These are phyloP conservation scores for Apiosordaria backusii DNA, from an alignment of 495 filamentous ascomycete genomes.

Conservation along the genomic window DNA sequence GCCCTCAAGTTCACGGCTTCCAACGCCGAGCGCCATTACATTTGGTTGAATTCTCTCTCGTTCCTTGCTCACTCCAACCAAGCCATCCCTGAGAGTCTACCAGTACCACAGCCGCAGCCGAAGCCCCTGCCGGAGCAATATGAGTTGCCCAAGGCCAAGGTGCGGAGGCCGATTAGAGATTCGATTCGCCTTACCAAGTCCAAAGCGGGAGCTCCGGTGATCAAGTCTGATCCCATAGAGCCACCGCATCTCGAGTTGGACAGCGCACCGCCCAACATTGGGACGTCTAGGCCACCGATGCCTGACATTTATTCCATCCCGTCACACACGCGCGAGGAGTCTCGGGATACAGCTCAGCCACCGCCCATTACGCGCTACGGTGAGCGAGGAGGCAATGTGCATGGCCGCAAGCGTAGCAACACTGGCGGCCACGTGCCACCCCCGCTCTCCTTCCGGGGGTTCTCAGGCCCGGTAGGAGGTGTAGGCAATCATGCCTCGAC, in stretches of 20 bases:
- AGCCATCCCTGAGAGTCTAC: constrained; percentile 64
- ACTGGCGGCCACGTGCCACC: constrained; percentile 68
- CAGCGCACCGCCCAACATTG: constrained; percentile 28
- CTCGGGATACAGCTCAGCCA: constrained; percentile 61
- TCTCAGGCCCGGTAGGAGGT: constrained; percentile 59
- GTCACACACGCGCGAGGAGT: constrained; percentile 39
- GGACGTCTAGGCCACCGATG: constrained; percentile 27
- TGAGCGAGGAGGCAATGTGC: constrained; percentile 43
- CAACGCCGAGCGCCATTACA: constrained; percentile 80
- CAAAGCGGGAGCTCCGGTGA: constrained; percentile 47
- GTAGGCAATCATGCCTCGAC: constrained; percentile 39
- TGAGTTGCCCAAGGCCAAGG: constrained; percentile 43
- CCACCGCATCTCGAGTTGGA: constrained; percentile 24
- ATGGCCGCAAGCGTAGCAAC: constrained; percentile 80
- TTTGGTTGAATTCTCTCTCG: constrained; percentile 91
- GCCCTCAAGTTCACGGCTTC: constrained; percentile 93
- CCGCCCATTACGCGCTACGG: constrained; percentile 77
- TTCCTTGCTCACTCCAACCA: constrained; percentile 86
- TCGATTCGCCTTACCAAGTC: constrained; percentile 88
- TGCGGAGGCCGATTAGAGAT: constrained; percentile 67
- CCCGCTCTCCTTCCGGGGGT: constrained; percentile 65
- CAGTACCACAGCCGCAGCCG: constrained; percentile 53
- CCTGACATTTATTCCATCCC: constrained; percentile 23
- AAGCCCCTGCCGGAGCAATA: constrained; percentile 39
- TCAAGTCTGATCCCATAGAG: constrained; percentile 33